A percentile compares a stretch with the other conserved stretches of the same genome.
Evolutionary conservation across 495 filamentous ascomycete species (phyloP).

Genomic region (Evernia prunastri): DNA sequence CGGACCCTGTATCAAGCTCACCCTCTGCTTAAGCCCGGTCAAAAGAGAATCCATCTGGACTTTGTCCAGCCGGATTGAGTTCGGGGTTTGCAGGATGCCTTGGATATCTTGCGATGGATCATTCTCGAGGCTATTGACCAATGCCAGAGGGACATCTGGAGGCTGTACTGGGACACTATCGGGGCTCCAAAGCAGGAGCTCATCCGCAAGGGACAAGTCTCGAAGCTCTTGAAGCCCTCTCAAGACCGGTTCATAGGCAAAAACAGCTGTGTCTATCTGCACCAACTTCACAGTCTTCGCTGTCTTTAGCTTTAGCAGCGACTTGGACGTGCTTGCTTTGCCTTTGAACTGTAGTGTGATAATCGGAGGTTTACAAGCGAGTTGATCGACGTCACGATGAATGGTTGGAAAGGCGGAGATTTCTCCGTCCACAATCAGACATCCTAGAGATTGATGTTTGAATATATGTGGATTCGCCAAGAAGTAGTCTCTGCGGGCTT

Average conservation of each 20-base stretch:
- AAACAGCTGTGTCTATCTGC: slow-evolving; percentile 58
- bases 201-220: slow-evolving; percentile 47
- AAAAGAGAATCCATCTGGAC: slow-evolving; percentile 56
- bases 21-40: slow-evolving; percentile 44
- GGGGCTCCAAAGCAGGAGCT: slow-evolving; percentile 39
- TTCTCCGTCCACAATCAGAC: slow-evolving; percentile 44
- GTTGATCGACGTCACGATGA: slow-evolving; percentile 49
- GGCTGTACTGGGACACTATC: slow-evolving; percentile 25
- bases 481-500: too few relatives aligned
- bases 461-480: slow-evolving; percentile 45
- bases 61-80: slow-evolving; percentile 43
- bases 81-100: slow-evolving; percentile 28
- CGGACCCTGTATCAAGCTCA: slow-evolving; percentile 69
- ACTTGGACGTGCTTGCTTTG: slow-evolving; percentile 36
- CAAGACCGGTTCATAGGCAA: slow-evolving; percentile 68
- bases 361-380: slow-evolving; percentile 41
- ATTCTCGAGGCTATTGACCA: slow-evolving; percentile 27
- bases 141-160: slow-evolving; percentile 20
- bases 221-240: slow-evolving; percentile 49
- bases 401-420: slow-evolving; percentile 58
- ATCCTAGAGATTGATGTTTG: slow-evolving; percentile 56
- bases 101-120: slow-evolving; percentile 28
- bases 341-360: slow-evolving; percentile 50
- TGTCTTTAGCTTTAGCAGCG: slow-evolving; percentile 36
- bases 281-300: slow-evolving; percentile 37